Percentiles rank a stretch among this genome's conserved stretches.
phyloP scores from a whole-genome alignment of 352 stramenopile species.

The Halophytophthora batemanensis region DNA sequence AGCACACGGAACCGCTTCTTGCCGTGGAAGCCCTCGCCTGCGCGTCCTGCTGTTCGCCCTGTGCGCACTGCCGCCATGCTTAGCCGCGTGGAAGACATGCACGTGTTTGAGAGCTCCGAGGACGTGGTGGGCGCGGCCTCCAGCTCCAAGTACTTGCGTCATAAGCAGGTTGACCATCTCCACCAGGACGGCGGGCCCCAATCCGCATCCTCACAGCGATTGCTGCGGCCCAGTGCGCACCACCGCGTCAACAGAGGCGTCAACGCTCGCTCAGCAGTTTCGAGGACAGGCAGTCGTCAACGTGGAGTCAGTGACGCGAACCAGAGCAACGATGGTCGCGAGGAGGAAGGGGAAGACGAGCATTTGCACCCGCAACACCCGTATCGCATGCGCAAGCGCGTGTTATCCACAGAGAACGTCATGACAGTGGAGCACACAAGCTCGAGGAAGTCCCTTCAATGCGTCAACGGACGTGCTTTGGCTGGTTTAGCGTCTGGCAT shows the following conservation, averaged over 20 bases:
- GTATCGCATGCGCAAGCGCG: conserved; percentile 36
- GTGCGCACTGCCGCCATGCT: conserved; percentile 30
- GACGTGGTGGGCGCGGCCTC: conserved; percentile 45
- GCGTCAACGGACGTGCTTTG: too few relatives aligned
- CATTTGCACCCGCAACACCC: conserved; percentile 36
- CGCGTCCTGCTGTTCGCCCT: not conserved
- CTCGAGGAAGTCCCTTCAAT: too few relatives aligned
- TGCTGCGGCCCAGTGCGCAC: not conserved
- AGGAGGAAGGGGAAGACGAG: conserved; percentile 25
- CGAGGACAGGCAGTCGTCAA: too few relatives aligned
- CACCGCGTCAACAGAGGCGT: conserved; percentile 3
- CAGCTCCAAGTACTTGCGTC: conserved; percentile 9
- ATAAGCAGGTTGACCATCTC: not conserved
- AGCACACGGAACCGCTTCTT: too few relatives aligned
- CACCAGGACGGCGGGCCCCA: not conserved
- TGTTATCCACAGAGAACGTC: conserved; percentile 13
- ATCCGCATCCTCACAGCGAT: not conserved
- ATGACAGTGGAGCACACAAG: not conserved
- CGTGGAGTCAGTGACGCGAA: too few relatives aligned
- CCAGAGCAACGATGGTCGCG: conserved; percentile 9
- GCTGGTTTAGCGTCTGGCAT: not conserved
- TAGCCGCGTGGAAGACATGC: conserved; percentile 52
- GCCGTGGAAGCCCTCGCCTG: not conserved
- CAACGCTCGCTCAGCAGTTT: too few relatives aligned
- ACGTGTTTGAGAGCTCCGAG: conserved; percentile 61